Evolutionary conservation across 352 stramenopile genomes (phyloP).

Genomic region (Phytopythium boreale): DNA sequence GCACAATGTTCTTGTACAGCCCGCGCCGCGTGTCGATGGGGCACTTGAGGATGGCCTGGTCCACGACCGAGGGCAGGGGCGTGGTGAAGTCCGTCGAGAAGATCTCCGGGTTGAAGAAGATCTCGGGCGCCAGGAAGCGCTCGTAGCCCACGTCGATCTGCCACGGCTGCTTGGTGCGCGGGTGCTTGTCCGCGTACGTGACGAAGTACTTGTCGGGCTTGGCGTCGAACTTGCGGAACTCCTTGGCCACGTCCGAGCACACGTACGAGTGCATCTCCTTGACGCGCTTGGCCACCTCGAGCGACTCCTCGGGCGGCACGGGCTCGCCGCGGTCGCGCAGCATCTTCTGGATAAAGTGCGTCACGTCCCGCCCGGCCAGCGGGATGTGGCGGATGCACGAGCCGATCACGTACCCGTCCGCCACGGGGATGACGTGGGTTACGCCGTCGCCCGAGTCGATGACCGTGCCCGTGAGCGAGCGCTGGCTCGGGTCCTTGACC

Average conservation of each 20-base stretch:
- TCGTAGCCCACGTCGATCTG: constrained; percentile 92
- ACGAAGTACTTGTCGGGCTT: constrained; percentile 93
- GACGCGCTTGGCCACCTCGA: constrained; percentile 89
- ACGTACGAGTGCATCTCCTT: constrained; percentile 97
- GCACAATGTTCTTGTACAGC: constrained; percentile 97
- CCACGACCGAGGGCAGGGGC: constrained; percentile 92
- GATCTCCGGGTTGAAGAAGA: constrained; percentile 98
- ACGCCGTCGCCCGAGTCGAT: constrained; percentile 94
- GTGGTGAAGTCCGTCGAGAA: constrained; percentile 93
- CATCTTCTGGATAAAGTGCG: constrained; percentile 93
- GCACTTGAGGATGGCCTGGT: constrained; percentile 94
- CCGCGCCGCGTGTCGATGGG: constrained; percentile 93
- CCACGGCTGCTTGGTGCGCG: constrained; percentile 82
- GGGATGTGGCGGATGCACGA: constrained; percentile 95
- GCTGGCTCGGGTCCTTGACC: constrained; percentile 82
- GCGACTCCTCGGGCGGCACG: constrained; percentile 89
- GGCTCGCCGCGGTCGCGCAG: constrained; percentile 90
- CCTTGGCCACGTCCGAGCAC: constrained; percentile 93
- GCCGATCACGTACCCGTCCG: constrained; percentile 95
- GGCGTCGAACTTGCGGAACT: constrained; percentile 95
- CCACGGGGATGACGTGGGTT: constrained; percentile 93
- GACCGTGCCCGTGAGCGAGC: constrained; percentile 91
- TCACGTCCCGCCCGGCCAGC: constrained; percentile 93
- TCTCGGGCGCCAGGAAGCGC: constrained; percentile 93
- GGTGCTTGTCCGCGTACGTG: constrained; percentile 80